Evolutionary conservation across 805 yeast species (phyloP), one percentile per base, ranked within the genome.

Genomic region (Kluyveromyces dobzhanskii): DNA sequence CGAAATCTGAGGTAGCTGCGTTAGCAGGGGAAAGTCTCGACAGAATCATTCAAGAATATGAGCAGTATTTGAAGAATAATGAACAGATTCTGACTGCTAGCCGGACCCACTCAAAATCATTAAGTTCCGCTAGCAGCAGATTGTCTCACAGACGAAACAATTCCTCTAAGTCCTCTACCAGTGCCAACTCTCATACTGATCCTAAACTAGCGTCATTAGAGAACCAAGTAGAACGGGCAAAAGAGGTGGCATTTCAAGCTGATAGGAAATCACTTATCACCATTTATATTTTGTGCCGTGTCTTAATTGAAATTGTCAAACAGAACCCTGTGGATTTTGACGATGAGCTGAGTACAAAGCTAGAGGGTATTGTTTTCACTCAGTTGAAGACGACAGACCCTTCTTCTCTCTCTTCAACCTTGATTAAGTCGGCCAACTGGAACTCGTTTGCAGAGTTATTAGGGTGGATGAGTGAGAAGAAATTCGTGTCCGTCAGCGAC

Each of bases 391-490:
- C 88, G 2, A 85, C 95, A 1, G 97, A 92, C 53, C 95, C 96
- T 0, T 65, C 67, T 27, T 56, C 75, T 14, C 69, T 80, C 4
- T 72, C 84, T 5, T 71, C 80, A 2, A 79, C 85, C 32, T 65
- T 78, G 17, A 85, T 90, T 2, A 73, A 95, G 41, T 79, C 92
- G 6, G 86, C 96, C 0, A 92, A 92, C 57, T 92, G 97, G 97
- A 81, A 84, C 51, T 70, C 88, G 26, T 80, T 92, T 59, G 94
- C 97, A 0, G 84, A 83, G 44, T 66, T 92, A 5, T 62, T 94
- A 30, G 98, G 98, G 1, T 80, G 78, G 46, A 87, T 94, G 94
- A 85, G 95, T 0, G 82, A 76, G 32, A 78, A 78, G 46, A 70
- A 94, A 38, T 87, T 92, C 48, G 57, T 85, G 10, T 80, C 87